These are phyloP conservation scores for Penicillium herquei DNA, from an alignment of 495 filamentous ascomycete species.

Conservation along the genomic window DNA sequence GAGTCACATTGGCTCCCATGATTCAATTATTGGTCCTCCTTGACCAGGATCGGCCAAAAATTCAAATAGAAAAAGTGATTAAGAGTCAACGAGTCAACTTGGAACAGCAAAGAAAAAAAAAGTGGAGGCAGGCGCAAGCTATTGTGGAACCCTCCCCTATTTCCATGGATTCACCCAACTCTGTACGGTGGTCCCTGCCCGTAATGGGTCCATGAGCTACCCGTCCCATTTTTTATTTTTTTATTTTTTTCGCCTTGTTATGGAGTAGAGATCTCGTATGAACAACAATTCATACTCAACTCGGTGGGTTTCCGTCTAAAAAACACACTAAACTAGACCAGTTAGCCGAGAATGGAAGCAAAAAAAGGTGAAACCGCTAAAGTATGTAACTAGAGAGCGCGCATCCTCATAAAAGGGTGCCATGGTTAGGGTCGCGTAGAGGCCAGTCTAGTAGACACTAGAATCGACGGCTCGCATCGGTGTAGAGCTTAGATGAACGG, in stretches of 20 bases:
- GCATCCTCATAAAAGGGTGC: conserved; percentile 31
- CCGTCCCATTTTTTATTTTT: background rate
- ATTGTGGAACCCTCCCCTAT: conserved; percentile 18
- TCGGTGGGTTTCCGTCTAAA: background rate
- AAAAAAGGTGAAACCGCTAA: conserved; percentile 5
- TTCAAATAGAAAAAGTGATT: conserved; percentile 17
- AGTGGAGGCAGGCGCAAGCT: conserved; percentile 14
- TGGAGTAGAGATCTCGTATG: background rate
- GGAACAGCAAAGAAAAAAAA: conserved; percentile 9
- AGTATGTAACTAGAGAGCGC: conserved; percentile 8
- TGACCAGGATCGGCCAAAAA: conserved; percentile 12
- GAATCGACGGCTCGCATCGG: conserved; percentile 15
- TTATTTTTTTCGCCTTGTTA: conserved; percentile 1
- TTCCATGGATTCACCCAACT: conserved; percentile 12
- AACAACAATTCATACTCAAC: background rate
- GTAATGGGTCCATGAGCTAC: conserved; percentile 2
- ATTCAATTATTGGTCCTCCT: conserved; percentile 47
- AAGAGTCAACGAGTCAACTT: conserved; percentile 12
- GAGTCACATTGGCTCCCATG: conserved; percentile 19
- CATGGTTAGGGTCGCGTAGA: conserved; percentile 23
- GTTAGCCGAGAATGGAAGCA: background rate
- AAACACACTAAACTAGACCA: background rate
- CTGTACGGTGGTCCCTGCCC: conserved; percentile 10
- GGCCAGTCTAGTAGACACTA: conserved; percentile 26
- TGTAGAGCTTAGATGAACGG: conserved; percentile 22